Base-by-base conservation (phyloP, 2,329 filamentous ascomycete genomes). In the Pseudogymnoascus sp. region DNA sequence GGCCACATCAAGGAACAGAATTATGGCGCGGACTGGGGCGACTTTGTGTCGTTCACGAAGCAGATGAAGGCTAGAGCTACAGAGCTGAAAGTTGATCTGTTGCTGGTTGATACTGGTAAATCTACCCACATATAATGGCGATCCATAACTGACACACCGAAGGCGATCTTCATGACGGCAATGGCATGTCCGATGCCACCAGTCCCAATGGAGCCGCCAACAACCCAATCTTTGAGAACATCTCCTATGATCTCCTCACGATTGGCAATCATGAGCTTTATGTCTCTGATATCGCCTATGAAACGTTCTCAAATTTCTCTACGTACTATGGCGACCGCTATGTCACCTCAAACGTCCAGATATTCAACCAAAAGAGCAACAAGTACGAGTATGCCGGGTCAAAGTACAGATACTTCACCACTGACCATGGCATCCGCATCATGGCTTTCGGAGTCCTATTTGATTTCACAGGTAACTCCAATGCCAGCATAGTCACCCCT, bases 201-300 rank as follows among this genome's bases (percentile, higher is more conserved):
- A 80, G 83, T 28, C 95, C 95, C 7, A 96, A 96, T 72, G 95
- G 95, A 22, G 82, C 88, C 71, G 97, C 92, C 74, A 91, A 91
- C 1, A 93, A 91, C 72, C 89, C 93, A 67, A 95, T 98, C 62
- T 86, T 95, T 72, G 87, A 86, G 65, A 81, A 96, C 72, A 91
- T 96, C 72, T 77, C 86, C 46, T 86, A 97, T 68, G 93, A 98
- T 72, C 78, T 96, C 26, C 82, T 98, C 59, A 93, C 87, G 69
- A 89, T 88, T 0, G 95, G 95, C 60, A 99, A 99, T 71, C 95
- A 99, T 77, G 95, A 99, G 78, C 83, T 99, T 11, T 99, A 99
- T 79, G 85, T 91, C 69, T 79, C 83, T 63, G 87, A 88, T 66
- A 90, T 92, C 0, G 89, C 91, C 19, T 84, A 89, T 61, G 83